Evolutionary conservation across 1,284 basidiomycete species (phyloP), one percentile per base, ranked within the genome.

Genomic region (Ustilago lituana): DNA sequence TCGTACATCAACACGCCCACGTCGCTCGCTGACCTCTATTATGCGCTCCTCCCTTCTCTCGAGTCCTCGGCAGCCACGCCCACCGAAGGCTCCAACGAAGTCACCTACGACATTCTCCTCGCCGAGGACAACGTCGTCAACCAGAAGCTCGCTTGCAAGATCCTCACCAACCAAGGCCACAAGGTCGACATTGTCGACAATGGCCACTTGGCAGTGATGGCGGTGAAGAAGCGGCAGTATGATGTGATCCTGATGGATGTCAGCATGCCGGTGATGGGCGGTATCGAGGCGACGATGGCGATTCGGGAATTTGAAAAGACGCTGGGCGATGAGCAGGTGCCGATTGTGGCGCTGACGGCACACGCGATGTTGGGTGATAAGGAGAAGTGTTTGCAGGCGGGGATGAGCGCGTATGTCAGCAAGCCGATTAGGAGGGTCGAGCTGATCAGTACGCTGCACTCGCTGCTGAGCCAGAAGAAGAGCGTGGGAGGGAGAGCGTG

Each of bases 61-160:
- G 96, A 98, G 82, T 92, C 91, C 49, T 94, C 93, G 78, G 89
- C 93, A 38, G 89, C 91, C 47, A 91, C 89, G 65, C 91, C 92
- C 0, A 90, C 83, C 87, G 65, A 88, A 88, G 43, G 89, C 86
- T 53, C 89, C 88, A 74, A 90, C 82, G 92, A 97, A 74, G 87
- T 92, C 17, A 87, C 89, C 6, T 94, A 93, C 83, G 92, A 92
- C 82, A 95, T 98, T 67, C 86, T 98, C n/a, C 87, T 98, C 7
- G 95, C 95, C 0, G 95, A 99, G 82, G 96, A 98, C 83, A 98
- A 98, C 79, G 85, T 95, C 71, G 95, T 98, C 65, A 98, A 98
- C 84, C 95, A 98, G 85, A 93, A 94, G 82, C 84, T 98, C 6
- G 96, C 96, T 0, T 91, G 96, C 74, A 97, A 97, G 86, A 93